Evolutionary conservation across 1,284 basidiomycete genomes (phyloP), one percentile per base, ranked within the genome.

Genomic region (Apiotrichum gamsii): DNA sequence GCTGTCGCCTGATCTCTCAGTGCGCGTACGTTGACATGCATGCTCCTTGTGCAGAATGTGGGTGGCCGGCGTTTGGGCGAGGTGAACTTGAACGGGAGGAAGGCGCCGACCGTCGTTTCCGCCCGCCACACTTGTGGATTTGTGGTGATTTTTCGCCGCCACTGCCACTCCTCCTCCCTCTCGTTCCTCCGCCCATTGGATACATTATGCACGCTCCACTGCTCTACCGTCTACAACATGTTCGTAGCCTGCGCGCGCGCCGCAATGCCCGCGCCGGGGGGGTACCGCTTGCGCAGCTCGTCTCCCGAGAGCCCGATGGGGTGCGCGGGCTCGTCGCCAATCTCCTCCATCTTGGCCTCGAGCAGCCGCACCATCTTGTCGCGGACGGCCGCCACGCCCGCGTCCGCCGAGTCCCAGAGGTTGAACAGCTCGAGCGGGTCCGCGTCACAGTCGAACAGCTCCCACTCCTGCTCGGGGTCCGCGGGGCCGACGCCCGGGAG

Each of bases 371-470:
- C 35, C 54, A 59, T 54, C n/a, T 42, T 29, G 39, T 54, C 49
- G 19, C 48, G 45, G 16, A 44, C 50, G 28, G 28, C 35, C 8
- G 30, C 16, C 28, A 51, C 38, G 8, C 15, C 29, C 18, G 18
- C 34, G 14, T 51, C 51, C 8, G 39, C 33, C 11, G 21, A 28
- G 14, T 28, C 19, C 49, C 51, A 58, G 20, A 56, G 29, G 39
- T 58, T 58, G 40, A 57, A 56, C 39, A 58, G 42, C 40, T 58
- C 54, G 8, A 58, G 41, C 15, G 56, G 56, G 39, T 58, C 56
- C 39, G 46, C 38, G n/a, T 45, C 36, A 38, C 56, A 58, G 33
- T 58, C 56, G 43, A 56, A 58, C 29, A 58, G 38, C 45, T 58
- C 56, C 56, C 56, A 58, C 32, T 58, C 56, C 38, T 54, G 43